Percentiles rank a stretch among this genome's conserved stretches.
phyloP scores from a whole-genome alignment of 2,329 filamentous ascomycete genomes.

The Fusarium newnesense region DNA sequence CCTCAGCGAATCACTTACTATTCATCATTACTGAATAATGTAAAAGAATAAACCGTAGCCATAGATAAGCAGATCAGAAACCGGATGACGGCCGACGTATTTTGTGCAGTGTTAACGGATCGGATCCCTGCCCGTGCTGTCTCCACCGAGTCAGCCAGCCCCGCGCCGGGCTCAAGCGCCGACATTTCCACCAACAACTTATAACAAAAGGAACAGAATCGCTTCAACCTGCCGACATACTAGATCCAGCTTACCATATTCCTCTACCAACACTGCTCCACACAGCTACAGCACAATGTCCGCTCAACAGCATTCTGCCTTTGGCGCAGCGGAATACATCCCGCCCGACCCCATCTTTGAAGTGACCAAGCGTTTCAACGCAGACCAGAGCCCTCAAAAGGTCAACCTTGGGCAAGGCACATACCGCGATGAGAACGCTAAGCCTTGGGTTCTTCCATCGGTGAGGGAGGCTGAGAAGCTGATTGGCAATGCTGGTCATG shows the following conservation, averaged over 20 bases:
- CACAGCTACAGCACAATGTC: background rate
- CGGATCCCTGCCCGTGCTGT: background rate
- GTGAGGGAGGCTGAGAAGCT: constrained; percentile 43
- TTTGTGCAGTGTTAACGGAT: background rate
- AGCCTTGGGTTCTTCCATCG: constrained; percentile 53
- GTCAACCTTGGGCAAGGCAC: constrained; percentile 53
- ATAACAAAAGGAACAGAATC: background rate
- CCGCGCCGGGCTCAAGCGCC: background rate
- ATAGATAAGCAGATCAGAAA: background rate
- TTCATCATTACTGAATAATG: rapidly evolving
- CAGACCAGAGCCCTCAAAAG: constrained; percentile 47
- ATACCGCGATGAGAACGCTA: constrained; percentile 52
- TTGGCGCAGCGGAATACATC: constrained; percentile 40
- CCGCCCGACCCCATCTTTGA: constrained; percentile 50
- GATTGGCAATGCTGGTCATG: constrained; percentile 44
- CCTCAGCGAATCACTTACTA: too few relatives aligned
- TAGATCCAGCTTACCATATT: background rate
- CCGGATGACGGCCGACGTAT: background rate
- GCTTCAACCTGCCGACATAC: background rate
- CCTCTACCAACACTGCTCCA: background rate
- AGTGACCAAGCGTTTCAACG: constrained; percentile 47
- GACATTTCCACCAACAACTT: background rate
- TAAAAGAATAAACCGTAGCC: rapidly evolving
- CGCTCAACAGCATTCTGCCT: constrained; percentile 13
- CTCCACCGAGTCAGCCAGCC: background rate